Evolutionary conservation across 2,329 filamentous ascomycete genomes (phyloP).

Genomic region (Monosporascus ibericus): DNA sequence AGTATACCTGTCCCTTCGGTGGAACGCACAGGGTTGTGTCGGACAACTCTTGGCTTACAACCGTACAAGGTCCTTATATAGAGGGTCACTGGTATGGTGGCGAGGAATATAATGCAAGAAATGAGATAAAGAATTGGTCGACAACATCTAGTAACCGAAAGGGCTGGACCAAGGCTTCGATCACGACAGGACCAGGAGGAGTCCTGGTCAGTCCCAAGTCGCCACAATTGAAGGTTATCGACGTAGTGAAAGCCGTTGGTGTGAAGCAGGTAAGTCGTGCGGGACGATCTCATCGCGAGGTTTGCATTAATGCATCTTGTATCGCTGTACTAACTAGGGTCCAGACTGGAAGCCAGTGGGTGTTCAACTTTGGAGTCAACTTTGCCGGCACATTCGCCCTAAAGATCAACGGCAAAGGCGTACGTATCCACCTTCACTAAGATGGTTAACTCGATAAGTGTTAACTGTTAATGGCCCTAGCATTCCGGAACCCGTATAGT

Average conservation of each 20-base stretch:
- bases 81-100: slow-evolving; percentile 9
- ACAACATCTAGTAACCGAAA: neutral
- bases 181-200: slow-evolving; percentile 1
- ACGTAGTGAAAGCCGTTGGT: neutral
- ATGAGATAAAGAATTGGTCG: slow-evolving; percentile 3
- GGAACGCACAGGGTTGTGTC: neutral
- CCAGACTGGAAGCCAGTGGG: slow-evolving; percentile 2
- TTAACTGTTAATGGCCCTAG: neutral
- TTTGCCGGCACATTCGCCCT: slow-evolving; percentile 4
- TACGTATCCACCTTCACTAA: neutral
- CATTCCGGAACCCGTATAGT: slow-evolving; percentile 2
- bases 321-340: no score
- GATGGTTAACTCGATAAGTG: neutral
- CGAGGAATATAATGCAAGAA: slow-evolving; percentile 8
- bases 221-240: slow-evolving; percentile 5
- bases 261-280: neutral
- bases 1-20: slow-evolving; percentile 5
- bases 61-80: slow-evolving; percentile 4
- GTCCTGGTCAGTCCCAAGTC: slow-evolving; percentile 3
- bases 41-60: slow-evolving; percentile 4
- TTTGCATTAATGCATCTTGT: no score
- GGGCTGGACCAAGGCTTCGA: slow-evolving; percentile 2
- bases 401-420: slow-evolving; percentile 3
- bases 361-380: slow-evolving; percentile 8
- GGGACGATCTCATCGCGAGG: no score